Base-by-base conservation (phyloP, 2,329 filamentous ascomycete species). In the Pseudogymnoascus sp. region DNA sequence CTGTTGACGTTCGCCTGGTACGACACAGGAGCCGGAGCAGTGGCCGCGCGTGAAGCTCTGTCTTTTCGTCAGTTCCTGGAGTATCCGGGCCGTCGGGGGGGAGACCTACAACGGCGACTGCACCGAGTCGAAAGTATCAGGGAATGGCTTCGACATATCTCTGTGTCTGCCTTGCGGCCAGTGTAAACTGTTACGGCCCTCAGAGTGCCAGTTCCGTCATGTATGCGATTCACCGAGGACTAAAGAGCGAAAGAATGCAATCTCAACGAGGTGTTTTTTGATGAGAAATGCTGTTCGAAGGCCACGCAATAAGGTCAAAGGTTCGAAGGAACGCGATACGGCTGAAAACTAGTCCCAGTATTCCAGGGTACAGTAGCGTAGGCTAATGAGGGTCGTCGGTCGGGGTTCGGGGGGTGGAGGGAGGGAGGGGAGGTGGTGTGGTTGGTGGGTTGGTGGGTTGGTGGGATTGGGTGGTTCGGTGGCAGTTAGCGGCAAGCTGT, bases 1-100 rank as follows among this genome's bases (percentile, higher is more conserved):
- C 93, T 87, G 76, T 90, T 93, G 59, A 97, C 87, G 74, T 96
- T 96, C 61, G 91, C 85, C 74, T 90, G 89, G 77, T 93, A 96
- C 2, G 72, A 43, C 10, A 62, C 37, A 1, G 60, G 40, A 12
- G 60, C 72, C 28, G 72, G 69, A 33, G 68, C 65, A 22, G 68
- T 64, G 31, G 62, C 70, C n/a, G 65, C 66, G 16, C 69, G 68
- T 28, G 68, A 66, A 46, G 69, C 61, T 59, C 64, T 63, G 46
- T 24, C 2, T 46, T 35, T 14, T 35, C 2, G 46, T 63, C 16
- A 63, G 60, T 41, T 31, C 56, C 24, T 24, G n/a, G 4, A 31
- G 24, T 7, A 53, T 53, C 46, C 24, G 46, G 46, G 46, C 12
- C 10, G 28, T 14, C 37, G 56, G 53, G 19, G 28, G 22, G 26